Evolutionary conservation across 2,329 filamentous ascomycete species (phyloP), one percentile per base, ranked within the genome.

Genomic region (Diaporthe sp.): DNA sequence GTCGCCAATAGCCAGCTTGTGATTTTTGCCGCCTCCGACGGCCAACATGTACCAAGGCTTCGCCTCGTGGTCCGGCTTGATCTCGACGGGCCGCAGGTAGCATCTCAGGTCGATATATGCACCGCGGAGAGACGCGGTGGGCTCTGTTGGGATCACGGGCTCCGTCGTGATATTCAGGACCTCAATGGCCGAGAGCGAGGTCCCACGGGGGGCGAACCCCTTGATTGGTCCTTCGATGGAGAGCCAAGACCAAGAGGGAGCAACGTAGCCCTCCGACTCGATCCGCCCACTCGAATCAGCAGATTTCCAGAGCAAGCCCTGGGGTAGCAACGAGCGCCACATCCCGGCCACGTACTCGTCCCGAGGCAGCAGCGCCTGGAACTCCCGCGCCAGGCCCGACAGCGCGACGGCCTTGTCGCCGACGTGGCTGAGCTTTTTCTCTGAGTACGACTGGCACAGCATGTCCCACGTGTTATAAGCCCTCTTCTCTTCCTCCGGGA

Each of bases 11-110:
- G 9, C 35, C 19, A 68, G 35, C 32, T 27, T 39, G 10, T 68
- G 32, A 5, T 55, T 6, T 15, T 68, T 68, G 32, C 47, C 65
- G 6, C 65, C 65, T 10, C 65, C 65, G 10, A 68, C 25, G 7
- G 65, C 47, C 65, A 68, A 0, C 65, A 68, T 39, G 37, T 68
- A 55, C 65, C 65, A 68, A 12, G 65, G 63, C 13, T 68, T 68
- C 22, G 6, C 50, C 32, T 68, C 32, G 8, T 68, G 37, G 44
- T 68, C 63, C 8, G 47, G 63, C 39, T 13, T 35, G 12, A 68
- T 51, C 63, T 53, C 44, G 22, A 53, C 25, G 6, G 44, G 63
- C 10, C 63, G 44, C 25, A 68, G 19, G 44, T 68, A 68, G 32
- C 63, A 53, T 19, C 63, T 35, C 30, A 68, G 63, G n/a, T 53